Evolutionary conservation across 2,329 filamentous ascomycete species (phyloP).

Genomic region (Dothideomycetes sp.): DNA sequence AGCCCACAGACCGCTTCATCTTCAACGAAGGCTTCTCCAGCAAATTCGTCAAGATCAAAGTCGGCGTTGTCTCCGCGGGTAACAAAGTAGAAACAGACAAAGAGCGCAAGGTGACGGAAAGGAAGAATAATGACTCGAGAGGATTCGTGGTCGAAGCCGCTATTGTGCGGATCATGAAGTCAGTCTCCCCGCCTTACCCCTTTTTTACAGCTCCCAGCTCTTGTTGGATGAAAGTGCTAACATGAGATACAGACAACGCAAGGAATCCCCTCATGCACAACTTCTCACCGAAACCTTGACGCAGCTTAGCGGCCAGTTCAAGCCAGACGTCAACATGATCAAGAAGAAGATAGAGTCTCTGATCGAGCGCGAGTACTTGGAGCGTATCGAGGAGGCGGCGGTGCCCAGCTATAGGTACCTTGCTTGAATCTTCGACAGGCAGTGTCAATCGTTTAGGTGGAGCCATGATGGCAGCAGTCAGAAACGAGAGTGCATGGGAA

Average conservation of each 20-base stretch:
- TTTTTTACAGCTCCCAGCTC: too few relatives aligned
- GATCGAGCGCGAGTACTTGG: conserved; percentile 66
- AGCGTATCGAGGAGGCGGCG: conserved; percentile 56
- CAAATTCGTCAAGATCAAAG: conserved; percentile 79
- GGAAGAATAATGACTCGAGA: conserved; percentile 63
- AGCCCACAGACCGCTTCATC: conserved; percentile 63
- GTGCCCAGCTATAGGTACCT: conserved; percentile 60
- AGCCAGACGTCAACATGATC: conserved; percentile 64
- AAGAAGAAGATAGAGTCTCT: conserved; percentile 73
- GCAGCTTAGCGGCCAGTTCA: conserved; percentile 60
- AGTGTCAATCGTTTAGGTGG: background rate
- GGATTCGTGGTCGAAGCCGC: conserved; percentile 64
- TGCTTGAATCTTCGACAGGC: conserved; percentile 36
- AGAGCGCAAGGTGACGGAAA: conserved; percentile 59
- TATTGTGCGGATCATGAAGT: conserved; percentile 80
- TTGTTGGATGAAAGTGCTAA: conserved; percentile 19
- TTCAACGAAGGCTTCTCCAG: conserved; percentile 77
- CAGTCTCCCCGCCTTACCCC: conserved; percentile 26
- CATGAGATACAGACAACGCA: conserved; percentile 49
- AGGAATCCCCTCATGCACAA: conserved; percentile 57
- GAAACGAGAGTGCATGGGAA: too few relatives aligned
- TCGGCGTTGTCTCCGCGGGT: conserved; percentile 66
- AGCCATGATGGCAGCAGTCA: too few relatives aligned
- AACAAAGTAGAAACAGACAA: conserved; percentile 73
- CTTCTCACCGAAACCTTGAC: conserved; percentile 61